Base-by-base conservation (phyloP, 1,284 basidiomycete species). In the Fomitiporia mediterranea region DNA sequence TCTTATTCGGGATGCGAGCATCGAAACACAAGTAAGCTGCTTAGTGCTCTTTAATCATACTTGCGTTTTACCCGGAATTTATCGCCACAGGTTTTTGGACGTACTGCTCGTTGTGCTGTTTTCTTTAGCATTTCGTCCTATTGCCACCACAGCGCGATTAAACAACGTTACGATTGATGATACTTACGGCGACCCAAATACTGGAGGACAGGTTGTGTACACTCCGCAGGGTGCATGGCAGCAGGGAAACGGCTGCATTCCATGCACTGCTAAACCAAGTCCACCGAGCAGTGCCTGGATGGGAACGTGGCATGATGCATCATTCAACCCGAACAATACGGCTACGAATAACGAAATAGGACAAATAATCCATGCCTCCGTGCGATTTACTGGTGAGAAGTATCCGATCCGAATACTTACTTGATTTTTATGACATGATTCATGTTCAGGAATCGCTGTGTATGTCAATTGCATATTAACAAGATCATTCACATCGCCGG, bases 101-200 rank as follows among this genome's bases (percentile, higher is more conserved):
- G n/a, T n/a, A n/a, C n/a, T n/a, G n/a, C n/a, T n/a, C n/a, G n/a
- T n/a, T n/a, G n/a, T n/a, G n/a, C n/a, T n/a, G n/a, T n/a, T n/a
- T n/a, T n/a, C n/a, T n/a, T n/a, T n/a, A n/a, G n/a, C n/a, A n/a
- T n/a, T n/a, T n/a, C n/a, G n/a, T n/a, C n/a, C n/a, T n/a, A n/a
- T n/a, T n/a, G n/a, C 32, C 32, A 34, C 32, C 32, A 6, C 32
- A 34, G 32, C 32, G 32, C 32, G 13, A 6, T 6, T 34, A 6
- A 34, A 6, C 17, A 57, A 57, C 34, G 43, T 57, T 6, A 52
- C 50, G 2, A 46, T 57, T 17, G 56, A 57, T 27, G 56, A 57
- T 30, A 35, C 35, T 11, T 19, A 35, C 17, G 56, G 56, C 15
- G 56, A 57, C 35, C 40, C 42, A n/a, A 37, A 19, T 13, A 57